Percentiles rank a stretch among this genome's conserved stretches.
phyloP scores from a whole-genome alignment of 768 basidiomycete genomes.

The Cystofilobasidium ferigula region DNA sequence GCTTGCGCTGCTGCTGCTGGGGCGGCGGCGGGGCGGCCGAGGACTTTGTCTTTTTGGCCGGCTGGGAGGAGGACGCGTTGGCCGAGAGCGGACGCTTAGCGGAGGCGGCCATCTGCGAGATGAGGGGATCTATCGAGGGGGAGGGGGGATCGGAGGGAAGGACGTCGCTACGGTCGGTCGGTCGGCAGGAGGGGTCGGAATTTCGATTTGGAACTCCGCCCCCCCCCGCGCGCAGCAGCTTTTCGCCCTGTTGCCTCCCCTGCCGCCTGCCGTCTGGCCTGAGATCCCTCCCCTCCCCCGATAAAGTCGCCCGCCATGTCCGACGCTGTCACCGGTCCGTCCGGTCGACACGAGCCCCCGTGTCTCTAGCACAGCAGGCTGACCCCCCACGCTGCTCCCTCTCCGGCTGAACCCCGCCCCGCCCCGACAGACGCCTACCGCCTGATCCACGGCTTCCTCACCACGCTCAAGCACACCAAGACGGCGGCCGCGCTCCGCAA shows the following conservation, averaged over 20 bases:
- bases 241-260: too few species aligned
- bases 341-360: too few species aligned
- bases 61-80: slow-evolving; percentile 7
- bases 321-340: slow-evolving; percentile 1
- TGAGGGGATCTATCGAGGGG: too few species aligned
- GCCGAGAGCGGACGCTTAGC: slow-evolving; percentile 11
- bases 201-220: too few species aligned
- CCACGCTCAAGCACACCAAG: slow-evolving; percentile 54
- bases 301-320: not conserved
- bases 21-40: not conserved
- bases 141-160: not conserved
- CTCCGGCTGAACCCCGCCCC: not conserved
- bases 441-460: slow-evolving; percentile 63
- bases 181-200: too few species aligned
- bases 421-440: slow-evolving; percentile 54
- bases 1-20: slow-evolving; percentile 22
- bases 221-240: too few species aligned
- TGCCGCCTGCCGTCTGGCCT: not conserved
- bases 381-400: not conserved
- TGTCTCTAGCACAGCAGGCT: not conserved
- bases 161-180: too few species aligned
- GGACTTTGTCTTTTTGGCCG: slow-evolving; percentile 5
- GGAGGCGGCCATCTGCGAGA: slow-evolving; percentile 7
- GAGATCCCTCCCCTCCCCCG: not conserved
- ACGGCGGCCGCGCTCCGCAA: slow-evolving; percentile 43